Evolutionary conservation across 78 protist genomes (phyloP).

Genomic region (Protostelium mycophagum): DNA sequence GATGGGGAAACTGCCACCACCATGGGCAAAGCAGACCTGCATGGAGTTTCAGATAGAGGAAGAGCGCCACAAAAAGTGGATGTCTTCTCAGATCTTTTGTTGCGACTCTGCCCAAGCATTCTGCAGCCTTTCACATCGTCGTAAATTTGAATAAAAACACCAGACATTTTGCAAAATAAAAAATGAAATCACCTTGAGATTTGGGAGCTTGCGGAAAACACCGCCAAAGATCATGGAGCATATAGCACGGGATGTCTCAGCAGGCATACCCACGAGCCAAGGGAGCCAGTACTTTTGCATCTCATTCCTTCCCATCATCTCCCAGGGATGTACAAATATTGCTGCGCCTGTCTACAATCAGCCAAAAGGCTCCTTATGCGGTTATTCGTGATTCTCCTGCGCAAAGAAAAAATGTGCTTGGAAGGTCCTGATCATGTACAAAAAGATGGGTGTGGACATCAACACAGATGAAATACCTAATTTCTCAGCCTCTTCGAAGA

Average conservation of each 20-base stretch:
- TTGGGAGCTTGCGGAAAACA: conserved; percentile 76
- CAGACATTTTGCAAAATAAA: neutral
- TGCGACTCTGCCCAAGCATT: too few species aligned
- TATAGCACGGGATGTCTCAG: conserved; percentile 88
- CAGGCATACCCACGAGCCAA: conserved; percentile 94
- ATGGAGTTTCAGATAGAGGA: neutral
- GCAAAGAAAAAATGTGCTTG: neutral
- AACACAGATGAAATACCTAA: neutral
- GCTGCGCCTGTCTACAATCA: conserved; percentile 65
- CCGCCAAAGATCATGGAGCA: conserved; percentile 85
- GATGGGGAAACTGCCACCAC: conserved; percentile 91
- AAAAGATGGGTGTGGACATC: neutral
- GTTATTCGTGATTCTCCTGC: conserved; percentile 15
- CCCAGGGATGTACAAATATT: conserved; percentile 95
- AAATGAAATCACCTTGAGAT: conserved; percentile 17
- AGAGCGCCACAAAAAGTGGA: too few species aligned
- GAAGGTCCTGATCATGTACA: neutral
- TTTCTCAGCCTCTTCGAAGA: conserved; percentile 71
- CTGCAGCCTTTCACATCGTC: too few species aligned
- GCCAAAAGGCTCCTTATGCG: too few species aligned
- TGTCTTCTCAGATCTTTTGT: too few species aligned
- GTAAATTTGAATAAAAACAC: neutral
- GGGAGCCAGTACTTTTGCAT: conserved; percentile 64
- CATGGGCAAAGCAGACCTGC: conserved; percentile 87
- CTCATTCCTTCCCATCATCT: conserved; percentile 62